A percentile compares a stretch with the other conserved stretches of the same genome.
These are phyloP conservation scores for Colletotrichum sp. DNA, from an alignment of 2,329 filamentous ascomycete species.

Conservation along the genomic window DNA sequence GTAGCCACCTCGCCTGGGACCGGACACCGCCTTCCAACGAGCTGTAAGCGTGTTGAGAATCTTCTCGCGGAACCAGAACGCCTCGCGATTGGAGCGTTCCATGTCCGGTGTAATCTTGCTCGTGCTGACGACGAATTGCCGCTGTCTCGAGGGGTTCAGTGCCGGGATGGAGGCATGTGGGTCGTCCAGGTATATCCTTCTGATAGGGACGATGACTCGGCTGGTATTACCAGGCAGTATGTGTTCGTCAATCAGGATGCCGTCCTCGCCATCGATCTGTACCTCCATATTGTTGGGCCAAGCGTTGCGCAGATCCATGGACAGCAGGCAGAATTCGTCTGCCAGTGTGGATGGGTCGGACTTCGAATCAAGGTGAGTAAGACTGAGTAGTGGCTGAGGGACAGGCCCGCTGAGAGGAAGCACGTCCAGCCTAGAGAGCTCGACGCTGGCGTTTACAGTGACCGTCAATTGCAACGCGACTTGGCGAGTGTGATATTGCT, in stretches of 20 bases:
- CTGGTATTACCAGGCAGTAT: conserved; percentile 73
- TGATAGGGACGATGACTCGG: conserved; percentile 77
- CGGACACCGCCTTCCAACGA: conserved; percentile 68
- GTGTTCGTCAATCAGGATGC: conserved; percentile 55
- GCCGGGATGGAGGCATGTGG: conserved; percentile 80
- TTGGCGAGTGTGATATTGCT: conserved; percentile 84
- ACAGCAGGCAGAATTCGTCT: conserved; percentile 73
- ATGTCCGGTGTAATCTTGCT: conserved; percentile 79
- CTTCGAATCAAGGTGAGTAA: conserved; percentile 39
- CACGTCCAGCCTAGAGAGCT: conserved; percentile 81
- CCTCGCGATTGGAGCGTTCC: conserved; percentile 79
- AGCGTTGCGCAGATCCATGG: conserved; percentile 86
- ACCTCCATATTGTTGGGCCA: conserved; percentile 84
- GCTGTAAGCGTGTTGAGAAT: conserved; percentile 75
- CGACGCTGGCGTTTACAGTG: conserved; percentile 90
- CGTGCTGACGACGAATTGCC: conserved; percentile 91
- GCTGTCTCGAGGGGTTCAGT: conserved; percentile 79
- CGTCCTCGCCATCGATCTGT: conserved; percentile 60
- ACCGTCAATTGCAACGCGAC: conserved; percentile 81
- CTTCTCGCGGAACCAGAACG: conserved; percentile 90
- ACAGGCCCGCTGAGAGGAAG: conserved; percentile 74
- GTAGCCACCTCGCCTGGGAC: conserved; percentile 62
- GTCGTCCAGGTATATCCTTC: conserved; percentile 76
- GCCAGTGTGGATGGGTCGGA: conserved; percentile 38
- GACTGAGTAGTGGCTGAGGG: conserved; percentile 64